These are phyloP conservation scores for Oenanthe javanica DNA, from an alignment of 140 eudicot genomes.

Conservation along the genomic window DNA sequence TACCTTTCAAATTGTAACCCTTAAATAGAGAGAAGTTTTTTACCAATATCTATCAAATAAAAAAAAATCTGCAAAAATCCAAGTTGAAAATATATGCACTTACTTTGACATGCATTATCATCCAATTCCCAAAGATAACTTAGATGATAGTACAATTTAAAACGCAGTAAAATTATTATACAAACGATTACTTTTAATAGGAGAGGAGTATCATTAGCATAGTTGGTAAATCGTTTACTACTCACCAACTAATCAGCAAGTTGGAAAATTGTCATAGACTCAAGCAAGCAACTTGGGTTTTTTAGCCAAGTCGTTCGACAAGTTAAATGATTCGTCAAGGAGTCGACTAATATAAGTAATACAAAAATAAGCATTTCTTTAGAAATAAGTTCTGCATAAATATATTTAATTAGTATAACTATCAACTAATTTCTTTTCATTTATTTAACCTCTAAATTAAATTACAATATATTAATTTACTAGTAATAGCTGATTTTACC, in stretches of 20 bases:
- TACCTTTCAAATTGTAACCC: too few species aligned
- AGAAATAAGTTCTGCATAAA: background rate
- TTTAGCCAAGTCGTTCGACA: background rate
- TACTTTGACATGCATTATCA: background rate
- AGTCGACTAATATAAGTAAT: background rate
- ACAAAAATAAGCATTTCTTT: background rate
- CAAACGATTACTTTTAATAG: background rate
- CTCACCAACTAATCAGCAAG: background rate
- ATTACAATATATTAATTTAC: background rate
- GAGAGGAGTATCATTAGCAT: background rate
- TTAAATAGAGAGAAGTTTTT: too few species aligned
- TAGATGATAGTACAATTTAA: background rate
- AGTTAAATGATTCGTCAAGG: too few species aligned
- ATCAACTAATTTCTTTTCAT: background rate
- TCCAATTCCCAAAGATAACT: background rate
- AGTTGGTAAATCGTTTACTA: background rate
- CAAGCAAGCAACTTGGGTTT: background rate
- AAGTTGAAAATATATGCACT: background rate
- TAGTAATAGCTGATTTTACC: constrained; percentile 30
- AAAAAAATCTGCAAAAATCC: background rate
- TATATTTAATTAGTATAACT: background rate
- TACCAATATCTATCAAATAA: too few species aligned
- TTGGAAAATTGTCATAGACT: background rate
- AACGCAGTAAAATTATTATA: background rate
- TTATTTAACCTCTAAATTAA: too few species aligned